A percentile compares a stretch with the other conserved stretches of the same genome.
Conservation (phyloP, 257 asterid genomes). For the Datura wrightii region DNA sequence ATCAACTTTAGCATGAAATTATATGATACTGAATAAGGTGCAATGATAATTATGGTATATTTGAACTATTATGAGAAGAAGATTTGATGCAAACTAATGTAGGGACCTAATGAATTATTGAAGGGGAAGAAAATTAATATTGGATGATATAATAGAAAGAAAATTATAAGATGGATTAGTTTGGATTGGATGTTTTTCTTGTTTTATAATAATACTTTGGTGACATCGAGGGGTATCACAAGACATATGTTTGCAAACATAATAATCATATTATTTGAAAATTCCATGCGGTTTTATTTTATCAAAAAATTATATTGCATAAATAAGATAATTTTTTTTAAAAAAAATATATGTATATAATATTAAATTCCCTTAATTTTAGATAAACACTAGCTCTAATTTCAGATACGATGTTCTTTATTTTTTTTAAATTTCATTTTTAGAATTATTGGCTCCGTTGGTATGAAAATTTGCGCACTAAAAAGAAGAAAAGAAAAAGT, state of each 20-base stretch:
- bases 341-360: background rate
- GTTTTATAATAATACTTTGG: slow-evolving; percentile 39
- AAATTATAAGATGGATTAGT: slow-evolving; percentile 36
- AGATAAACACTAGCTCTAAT: background rate
- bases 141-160: slow-evolving; percentile 29
- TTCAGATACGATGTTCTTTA: background rate
- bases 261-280: slow-evolving; percentile 39
- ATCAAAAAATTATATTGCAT: background rate
- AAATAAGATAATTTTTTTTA: background rate
- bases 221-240: slow-evolving; percentile 25
- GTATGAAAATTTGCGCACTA: slow-evolving; percentile 40
- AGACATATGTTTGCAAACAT: background rate
- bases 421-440: background rate
- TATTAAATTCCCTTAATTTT: background rate
- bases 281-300: background rate
- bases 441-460: background rate
- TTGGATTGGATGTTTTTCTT: slow-evolving; percentile 60
- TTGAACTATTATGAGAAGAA: slow-evolving; percentile 27
- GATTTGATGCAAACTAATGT: slow-evolving; percentile 32
- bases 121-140: slow-evolving; percentile 32
- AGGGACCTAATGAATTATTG: slow-evolving; percentile 42
- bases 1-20: background rate
- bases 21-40: background rate
- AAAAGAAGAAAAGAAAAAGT: background rate
- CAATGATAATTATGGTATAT: background rate